phyloP scores from a whole-genome alignment of 2,329 filamentous ascomycete species.

The Verticillium klebahnii region DNA sequence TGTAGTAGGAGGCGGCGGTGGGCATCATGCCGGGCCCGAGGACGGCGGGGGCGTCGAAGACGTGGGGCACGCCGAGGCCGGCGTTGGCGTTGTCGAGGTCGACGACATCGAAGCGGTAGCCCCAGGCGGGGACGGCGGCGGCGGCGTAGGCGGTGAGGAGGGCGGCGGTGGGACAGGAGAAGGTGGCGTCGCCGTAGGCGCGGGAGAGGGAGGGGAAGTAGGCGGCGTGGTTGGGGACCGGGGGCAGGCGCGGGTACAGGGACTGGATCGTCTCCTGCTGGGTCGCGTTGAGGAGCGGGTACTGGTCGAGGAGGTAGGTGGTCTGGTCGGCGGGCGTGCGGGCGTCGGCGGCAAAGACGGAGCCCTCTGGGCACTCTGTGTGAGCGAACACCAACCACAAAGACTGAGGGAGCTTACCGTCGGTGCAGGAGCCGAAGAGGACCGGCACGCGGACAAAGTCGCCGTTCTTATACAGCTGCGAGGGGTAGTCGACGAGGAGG shows the following conservation, averaged over 20 bases:
- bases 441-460: slow-evolving; percentile 39
- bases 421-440: slow-evolving; percentile 37
- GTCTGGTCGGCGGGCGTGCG: slow-evolving; percentile 25
- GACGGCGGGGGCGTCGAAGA: slow-evolving; percentile 42
- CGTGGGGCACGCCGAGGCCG: slow-evolving; percentile 44
- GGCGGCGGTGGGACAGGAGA: slow-evolving; percentile 36
- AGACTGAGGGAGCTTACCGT: slow-evolving; percentile 24
- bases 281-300: slow-evolving; percentile 32
- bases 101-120: slow-evolving; percentile 45
- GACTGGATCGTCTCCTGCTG: slow-evolving; percentile 26
- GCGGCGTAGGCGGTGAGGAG: slow-evolving; percentile 29
- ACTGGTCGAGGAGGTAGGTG: slow-evolving; percentile 41
- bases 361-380: slow-evolving; percentile 32
- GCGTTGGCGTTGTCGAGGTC: slow-evolving; percentile 27
- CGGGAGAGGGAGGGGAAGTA: slow-evolving; percentile 39
- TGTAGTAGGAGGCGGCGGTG: slow-evolving; percentile 32
- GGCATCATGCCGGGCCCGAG: slow-evolving; percentile 37
- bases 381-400: not conserved
- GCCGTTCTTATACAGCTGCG: slow-evolving; percentile 31
- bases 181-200: slow-evolving; percentile 41
- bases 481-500: slow-evolving; percentile 36
- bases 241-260: slow-evolving; percentile 31
- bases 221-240: slow-evolving; percentile 30
- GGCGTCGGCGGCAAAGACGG: slow-evolving; percentile 36
- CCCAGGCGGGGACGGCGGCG: slow-evolving; percentile 26